Conservation (phyloP, 352 stramenopile genomes). For the Globisporangium cederbergense region DNA sequence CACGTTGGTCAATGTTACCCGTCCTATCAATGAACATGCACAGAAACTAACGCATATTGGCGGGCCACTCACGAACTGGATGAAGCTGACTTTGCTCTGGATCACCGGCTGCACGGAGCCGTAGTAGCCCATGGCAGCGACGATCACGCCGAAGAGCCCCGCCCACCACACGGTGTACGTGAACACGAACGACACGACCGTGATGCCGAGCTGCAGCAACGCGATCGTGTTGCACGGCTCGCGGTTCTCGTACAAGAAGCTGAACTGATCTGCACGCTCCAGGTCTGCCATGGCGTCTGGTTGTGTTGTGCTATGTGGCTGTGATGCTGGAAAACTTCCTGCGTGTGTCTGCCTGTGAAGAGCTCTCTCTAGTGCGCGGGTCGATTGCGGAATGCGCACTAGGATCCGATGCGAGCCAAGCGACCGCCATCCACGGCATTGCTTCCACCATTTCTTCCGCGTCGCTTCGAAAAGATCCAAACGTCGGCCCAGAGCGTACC, state of each 20-base stretch:
- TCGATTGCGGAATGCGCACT: conserved; percentile 1
- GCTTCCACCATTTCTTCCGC: conserved; percentile 14
- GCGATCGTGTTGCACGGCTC: conserved; percentile 82
- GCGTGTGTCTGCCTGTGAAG: no score
- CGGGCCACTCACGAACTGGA: conserved; percentile 68
- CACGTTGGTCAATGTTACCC: neutral
- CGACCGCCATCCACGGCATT: neutral
- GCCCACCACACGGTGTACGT: conserved; percentile 83
- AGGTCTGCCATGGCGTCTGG: conserved; percentile 55
- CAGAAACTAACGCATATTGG: no score
- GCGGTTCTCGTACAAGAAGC: conserved; percentile 82
- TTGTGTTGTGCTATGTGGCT: neutral
- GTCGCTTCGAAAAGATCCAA: conserved; percentile 19
- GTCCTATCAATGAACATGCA: neutral
- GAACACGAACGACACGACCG: conserved; percentile 71
- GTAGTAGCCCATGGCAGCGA: conserved; percentile 81
- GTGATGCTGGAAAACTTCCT: neutral
- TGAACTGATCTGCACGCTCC: conserved; percentile 66
- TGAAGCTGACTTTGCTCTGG: conserved; percentile 87
- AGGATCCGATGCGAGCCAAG: conserved; percentile 1
- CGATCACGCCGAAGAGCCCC: conserved; percentile 72
- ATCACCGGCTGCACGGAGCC: conserved; percentile 77
- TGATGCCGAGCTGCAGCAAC: conserved; percentile 67
- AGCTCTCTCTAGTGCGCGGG: neutral
- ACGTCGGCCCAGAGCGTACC: neutral